Conservation (phyloP, 116 monocot genomes). For the Iris pallida region DNA sequence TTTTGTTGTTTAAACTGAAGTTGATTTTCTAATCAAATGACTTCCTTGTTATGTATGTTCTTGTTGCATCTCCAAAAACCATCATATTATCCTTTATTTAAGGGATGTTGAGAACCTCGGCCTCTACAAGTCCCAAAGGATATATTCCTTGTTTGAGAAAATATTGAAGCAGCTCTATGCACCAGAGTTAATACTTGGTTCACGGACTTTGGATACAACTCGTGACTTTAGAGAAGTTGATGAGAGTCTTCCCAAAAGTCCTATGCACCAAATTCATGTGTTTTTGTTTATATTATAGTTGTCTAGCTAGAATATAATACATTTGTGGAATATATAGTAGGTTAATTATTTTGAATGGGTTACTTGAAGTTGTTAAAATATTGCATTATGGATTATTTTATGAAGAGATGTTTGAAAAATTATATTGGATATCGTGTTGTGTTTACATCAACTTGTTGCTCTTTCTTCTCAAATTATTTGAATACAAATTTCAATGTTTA, state of each 20-base stretch:
- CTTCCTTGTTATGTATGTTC: conserved; percentile 36
- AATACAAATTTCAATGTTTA: no score
- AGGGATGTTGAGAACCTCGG: conserved; percentile 57
- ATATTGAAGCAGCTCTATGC: conserved; percentile 55
- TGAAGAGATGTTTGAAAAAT: no score
- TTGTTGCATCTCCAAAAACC: conserved; percentile 39
- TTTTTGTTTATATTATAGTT: no score
- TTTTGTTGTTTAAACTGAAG: not conserved
- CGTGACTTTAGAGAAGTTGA: conserved; percentile 35
- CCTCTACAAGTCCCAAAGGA: conserved; percentile 39
- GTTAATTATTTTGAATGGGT: no score
- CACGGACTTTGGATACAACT: conserved; percentile 37
- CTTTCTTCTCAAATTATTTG: no score
- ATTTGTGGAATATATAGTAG: no score
- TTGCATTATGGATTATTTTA: no score
- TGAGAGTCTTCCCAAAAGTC: conserved; percentile 38
- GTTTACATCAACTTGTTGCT: no score
- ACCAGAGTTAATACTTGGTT: conserved; percentile 59
- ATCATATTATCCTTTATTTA: conserved; percentile 57
- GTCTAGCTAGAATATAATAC: no score
- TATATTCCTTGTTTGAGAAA: conserved; percentile 51
- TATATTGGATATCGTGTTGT: no score
- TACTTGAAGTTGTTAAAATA: no score
- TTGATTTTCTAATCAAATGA: not conserved
- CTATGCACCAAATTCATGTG: no score